Conservation (phyloP, 352 stramenopile species). For the Peronospora farinosa region DNA sequence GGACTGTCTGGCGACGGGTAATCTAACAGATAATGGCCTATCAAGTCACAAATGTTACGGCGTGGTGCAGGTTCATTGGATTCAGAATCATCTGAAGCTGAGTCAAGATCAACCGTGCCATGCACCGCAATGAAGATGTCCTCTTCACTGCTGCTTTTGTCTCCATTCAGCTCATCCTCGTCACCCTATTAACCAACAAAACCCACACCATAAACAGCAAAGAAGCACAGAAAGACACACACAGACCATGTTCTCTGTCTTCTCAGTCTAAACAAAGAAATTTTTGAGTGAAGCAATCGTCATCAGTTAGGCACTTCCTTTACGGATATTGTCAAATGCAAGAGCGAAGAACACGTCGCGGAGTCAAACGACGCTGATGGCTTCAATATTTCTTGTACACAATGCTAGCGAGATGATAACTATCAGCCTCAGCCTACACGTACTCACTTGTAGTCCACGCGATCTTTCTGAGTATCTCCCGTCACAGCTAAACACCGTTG, state of each 20-base stretch:
- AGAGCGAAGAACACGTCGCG: too few relatives aligned
- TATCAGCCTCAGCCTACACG: too few relatives aligned
- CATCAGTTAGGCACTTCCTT: too few relatives aligned
- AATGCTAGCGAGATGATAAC: too few relatives aligned
- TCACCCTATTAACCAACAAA: constrained; percentile 27
- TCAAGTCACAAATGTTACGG: constrained; percentile 86
- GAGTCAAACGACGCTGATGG: too few relatives aligned
- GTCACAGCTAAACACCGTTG: too few relatives aligned
- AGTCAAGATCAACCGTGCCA: constrained; percentile 16
- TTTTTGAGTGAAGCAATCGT: too few relatives aligned
- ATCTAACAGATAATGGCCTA: constrained; percentile 83
- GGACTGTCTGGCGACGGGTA: constrained; percentile 32
- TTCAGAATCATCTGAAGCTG: constrained; percentile 32
- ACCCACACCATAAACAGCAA: background rate
- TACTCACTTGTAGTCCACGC: too few relatives aligned
- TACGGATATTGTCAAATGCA: too few relatives aligned
- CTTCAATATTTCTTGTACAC: too few relatives aligned
- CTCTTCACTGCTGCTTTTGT: constrained; percentile 42
- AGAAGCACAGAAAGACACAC: constrained; percentile 8
- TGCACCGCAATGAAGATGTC: constrained; percentile 28
- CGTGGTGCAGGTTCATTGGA: constrained; percentile 33
- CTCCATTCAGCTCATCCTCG: constrained; percentile 38
- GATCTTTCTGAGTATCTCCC: too few relatives aligned
- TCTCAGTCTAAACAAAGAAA: constrained; percentile 6
- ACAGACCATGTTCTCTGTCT: background rate